These are phyloP conservation scores for Irpex lacteus DNA, from an alignment of 1,284 basidiomycete genomes.

Conservation along the genomic window DNA sequence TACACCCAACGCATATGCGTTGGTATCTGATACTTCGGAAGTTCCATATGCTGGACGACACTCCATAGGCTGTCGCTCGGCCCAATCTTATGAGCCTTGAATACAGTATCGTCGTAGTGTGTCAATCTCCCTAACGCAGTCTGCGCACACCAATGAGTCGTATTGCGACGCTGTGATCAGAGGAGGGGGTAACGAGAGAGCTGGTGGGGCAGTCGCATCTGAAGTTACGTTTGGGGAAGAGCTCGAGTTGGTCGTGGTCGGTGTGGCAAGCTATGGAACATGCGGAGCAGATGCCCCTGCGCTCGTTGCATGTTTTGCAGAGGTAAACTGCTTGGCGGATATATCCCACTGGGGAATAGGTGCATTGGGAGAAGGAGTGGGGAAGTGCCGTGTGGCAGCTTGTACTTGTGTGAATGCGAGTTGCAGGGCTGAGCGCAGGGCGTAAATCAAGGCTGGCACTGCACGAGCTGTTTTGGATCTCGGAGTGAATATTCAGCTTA, in stretches of 20 bases:
- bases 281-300: constrained; percentile 65
- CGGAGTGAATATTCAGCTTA: too few species aligned
- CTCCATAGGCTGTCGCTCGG: too few species aligned
- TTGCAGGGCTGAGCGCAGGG: too few species aligned
- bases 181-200: constrained; percentile 58
- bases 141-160: constrained; percentile 66
- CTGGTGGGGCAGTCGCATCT: constrained; percentile 78
- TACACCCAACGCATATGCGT: too few species aligned
- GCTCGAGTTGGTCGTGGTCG: constrained; percentile 76
- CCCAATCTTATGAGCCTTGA: too few species aligned
- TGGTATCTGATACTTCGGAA: too few species aligned
- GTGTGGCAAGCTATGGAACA: constrained; percentile 82
- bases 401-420: too few species aligned
- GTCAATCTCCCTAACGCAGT: constrained; percentile 54
- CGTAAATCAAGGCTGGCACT: too few species aligned
- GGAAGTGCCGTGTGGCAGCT: constrained; percentile 47
- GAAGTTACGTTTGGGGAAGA: constrained; percentile 80
- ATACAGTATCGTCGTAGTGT: constrained; percentile 45
- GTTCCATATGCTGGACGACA: too few species aligned
- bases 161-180: constrained; percentile 65
- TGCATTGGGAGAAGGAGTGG: constrained; percentile 73
- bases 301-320: constrained; percentile 64
- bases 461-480: too few species aligned
- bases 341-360: constrained; percentile 53
- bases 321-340: constrained; percentile 72